phyloP scores from a whole-genome alignment of 2,329 filamentous ascomycete species.

The Talaromyces verruculosus region DNA sequence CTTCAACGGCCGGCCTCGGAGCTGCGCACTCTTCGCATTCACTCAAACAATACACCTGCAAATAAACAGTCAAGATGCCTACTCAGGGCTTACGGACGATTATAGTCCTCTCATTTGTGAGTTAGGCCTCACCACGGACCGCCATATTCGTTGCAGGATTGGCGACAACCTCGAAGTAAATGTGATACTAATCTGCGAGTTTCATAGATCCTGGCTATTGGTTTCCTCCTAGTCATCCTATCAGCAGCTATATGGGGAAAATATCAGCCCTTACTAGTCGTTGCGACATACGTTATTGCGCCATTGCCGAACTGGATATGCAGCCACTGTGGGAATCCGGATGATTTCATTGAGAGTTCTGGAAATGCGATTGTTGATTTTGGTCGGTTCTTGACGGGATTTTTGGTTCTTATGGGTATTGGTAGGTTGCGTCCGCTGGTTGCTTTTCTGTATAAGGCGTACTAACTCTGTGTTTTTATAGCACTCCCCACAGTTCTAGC shows the following conservation, averaged over 20 bases:
- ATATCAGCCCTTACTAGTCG: conserved; percentile 93
- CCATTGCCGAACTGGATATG: conserved; percentile 97
- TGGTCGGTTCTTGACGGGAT: conserved; percentile 89
- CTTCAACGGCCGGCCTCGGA: conserved; percentile 4
- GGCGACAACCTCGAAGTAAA: not conserved
- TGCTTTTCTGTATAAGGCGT: not conserved
- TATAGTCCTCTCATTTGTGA: conserved; percentile 94
- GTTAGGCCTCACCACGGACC: conserved; percentile 28
- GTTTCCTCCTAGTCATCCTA: conserved; percentile 97
- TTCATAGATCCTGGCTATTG: conserved; percentile 80
- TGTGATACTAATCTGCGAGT: not conserved
- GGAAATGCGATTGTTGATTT: conserved; percentile 87
- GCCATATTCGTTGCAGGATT: not conserved
- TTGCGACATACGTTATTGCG: conserved; percentile 90
- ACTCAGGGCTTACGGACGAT: conserved; percentile 85
- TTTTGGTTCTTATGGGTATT: conserved; percentile 95
- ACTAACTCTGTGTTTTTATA: conserved; percentile 39
- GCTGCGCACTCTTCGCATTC: conserved; percentile 10
- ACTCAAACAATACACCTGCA: conserved; percentile 20
- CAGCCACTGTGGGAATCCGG: conserved; percentile 78
- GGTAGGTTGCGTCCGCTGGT: conserved; percentile 57
- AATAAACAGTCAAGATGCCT: conserved; percentile 58
- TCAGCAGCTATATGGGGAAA: conserved; percentile 92
- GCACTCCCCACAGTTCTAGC: conserved; percentile 86
- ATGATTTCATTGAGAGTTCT: conserved; percentile 89